Evolutionary conservation across 2,329 filamentous ascomycete species (phyloP).

Genomic region (Geosmithia putterillii): DNA sequence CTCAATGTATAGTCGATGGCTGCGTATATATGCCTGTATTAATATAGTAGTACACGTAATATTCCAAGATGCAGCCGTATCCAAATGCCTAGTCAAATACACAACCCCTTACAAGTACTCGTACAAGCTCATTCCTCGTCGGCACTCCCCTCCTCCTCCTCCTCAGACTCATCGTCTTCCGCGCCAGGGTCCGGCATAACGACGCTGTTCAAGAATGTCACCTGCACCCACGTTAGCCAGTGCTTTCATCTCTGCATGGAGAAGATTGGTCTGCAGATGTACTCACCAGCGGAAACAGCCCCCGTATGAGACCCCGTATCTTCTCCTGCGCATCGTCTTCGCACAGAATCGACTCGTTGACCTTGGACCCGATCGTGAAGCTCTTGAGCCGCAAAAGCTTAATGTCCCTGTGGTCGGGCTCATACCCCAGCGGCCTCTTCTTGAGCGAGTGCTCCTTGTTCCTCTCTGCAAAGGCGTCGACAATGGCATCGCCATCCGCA

Average conservation of each 20-base stretch:
- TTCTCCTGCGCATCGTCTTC: conserved; percentile 49
- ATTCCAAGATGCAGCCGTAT: neutral
- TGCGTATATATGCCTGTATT: neutral
- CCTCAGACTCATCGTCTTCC: conserved; percentile 28
- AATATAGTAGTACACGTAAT: neutral
- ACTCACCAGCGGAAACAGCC: conserved; percentile 73
- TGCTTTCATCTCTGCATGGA: neutral
- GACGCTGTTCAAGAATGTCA: conserved; percentile 59
- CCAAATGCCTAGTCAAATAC: neutral
- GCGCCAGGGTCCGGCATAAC: conserved; percentile 56
- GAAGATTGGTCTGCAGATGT: too few species aligned
- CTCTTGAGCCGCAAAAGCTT: conserved; percentile 68
- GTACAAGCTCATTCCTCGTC: neutral
- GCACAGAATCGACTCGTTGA: conserved; percentile 55
- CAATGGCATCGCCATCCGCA: conserved; percentile 30
- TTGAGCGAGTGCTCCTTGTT: conserved; percentile 72
- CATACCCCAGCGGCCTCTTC: conserved; percentile 74
- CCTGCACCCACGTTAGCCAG: conserved; percentile 23
- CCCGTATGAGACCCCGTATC: conserved; percentile 50
- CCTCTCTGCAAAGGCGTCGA: conserved; percentile 56
- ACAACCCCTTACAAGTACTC: neutral
- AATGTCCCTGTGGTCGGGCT: conserved; percentile 64
- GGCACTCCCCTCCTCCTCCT: conserved; percentile 16
- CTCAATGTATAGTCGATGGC: neutral
- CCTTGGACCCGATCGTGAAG: conserved; percentile 58